These are phyloP conservation scores for Dimocarpus longan DNA, from an alignment of 345 rosid genomes.

Conservation along the genomic window DNA sequence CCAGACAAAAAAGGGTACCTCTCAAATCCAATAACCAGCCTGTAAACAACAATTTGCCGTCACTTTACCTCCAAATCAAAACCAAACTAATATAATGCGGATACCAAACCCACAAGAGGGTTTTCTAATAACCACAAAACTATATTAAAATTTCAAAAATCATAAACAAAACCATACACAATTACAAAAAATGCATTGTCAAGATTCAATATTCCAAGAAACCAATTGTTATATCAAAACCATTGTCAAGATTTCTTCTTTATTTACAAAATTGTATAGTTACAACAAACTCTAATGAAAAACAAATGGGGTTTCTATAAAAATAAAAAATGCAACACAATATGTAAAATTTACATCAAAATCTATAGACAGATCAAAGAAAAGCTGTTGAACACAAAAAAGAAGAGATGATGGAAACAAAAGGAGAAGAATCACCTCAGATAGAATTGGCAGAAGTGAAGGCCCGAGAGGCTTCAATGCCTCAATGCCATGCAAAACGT, in stretches of 20 bases:
- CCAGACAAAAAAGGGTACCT: constrained; percentile 25
- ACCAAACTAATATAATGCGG: constrained; percentile 16
- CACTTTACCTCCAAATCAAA: constrained; percentile 21
- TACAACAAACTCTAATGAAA: not conserved
- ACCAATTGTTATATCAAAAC: constrained; percentile 2
- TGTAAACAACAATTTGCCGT: constrained; percentile 27
- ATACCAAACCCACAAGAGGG: constrained; percentile 17
- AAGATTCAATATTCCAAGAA: constrained; percentile 6
- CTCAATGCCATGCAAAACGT: constrained; percentile 31
- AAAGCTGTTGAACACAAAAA: not conserved
- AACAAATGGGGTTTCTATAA: not conserved
- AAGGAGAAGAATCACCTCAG: constrained; percentile 20
- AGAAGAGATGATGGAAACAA: not conserved
- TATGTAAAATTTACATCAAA: not conserved
- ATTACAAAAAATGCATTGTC: not conserved
- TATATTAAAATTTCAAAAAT: not conserved
- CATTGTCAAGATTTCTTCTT: not conserved
- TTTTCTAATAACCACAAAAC: not conserved
- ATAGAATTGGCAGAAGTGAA: constrained; percentile 34
- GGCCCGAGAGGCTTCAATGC: constrained; percentile 41
- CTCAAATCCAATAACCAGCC: constrained; percentile 42
- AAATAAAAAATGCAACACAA: constrained; percentile 16
- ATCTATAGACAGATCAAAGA: not conserved
- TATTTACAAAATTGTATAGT: constrained; percentile 7
- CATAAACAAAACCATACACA: not conserved